Evolutionary conservation across 352 stramenopile species (phyloP), one percentile per base, ranked within the genome.

Genomic region (Phytopythium montanum): DNA sequence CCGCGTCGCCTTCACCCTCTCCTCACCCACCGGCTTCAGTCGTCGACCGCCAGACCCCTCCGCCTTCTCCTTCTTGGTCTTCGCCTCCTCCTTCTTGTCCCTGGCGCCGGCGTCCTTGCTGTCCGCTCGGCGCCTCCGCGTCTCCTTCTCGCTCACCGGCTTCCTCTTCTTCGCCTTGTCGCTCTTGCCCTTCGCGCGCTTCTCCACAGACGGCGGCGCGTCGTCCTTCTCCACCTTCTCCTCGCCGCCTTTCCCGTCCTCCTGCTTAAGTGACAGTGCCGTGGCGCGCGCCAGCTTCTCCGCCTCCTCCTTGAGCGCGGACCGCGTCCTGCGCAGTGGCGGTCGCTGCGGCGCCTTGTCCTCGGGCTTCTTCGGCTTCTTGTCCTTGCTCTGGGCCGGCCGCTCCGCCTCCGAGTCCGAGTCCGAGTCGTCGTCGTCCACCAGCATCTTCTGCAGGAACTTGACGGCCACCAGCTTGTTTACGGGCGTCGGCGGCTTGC

Each of bases 401-500:
- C 6, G 28, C 49, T 54, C 49, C 49, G 31, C 33, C 2, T 42
- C 51, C 48, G 48, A 54, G 33, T 21, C 34, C 33, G 51, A 56
- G 33, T 23, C 34, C 51, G 51, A 56, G 19, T 48, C 34, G 12
- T 21, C 16, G 34, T 16, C 21, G 33, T 57, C 52, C 2, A 33
- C 29, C 3, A 21, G 1, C 1, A 57, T 25, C 21, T 36, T 48
- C 34, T 48, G 26, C 34, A 57, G 52, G 52, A 57, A 57, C 18
- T 25, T 19, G 5, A 57, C 18, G 33, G 34, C 52, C 7, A 33
- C 21, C 52, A 23, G 14, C 31, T 48, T 48, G 18, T 19, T 9
- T 2, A 29, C 6, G 13, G 28, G 25, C 45, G 10, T 14, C 28
- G 4, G 16, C 18, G 19, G 19, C 29, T 55, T n/a, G 10, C 12